Conservation (phyloP, 768 basidiomycete species). For the Tulasnella calospora region DNA sequence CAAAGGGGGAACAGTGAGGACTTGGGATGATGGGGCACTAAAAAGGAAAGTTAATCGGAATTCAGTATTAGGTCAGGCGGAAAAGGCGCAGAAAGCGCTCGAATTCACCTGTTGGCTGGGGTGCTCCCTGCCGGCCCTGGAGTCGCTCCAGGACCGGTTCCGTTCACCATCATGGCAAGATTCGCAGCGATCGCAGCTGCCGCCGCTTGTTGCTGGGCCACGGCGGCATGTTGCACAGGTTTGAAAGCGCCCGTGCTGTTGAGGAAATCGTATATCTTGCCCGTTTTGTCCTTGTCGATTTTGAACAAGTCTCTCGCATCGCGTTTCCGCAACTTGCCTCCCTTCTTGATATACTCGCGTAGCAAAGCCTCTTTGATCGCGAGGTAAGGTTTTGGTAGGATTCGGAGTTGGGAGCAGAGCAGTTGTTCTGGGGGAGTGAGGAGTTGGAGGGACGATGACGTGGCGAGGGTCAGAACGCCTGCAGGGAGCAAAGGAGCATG, state of each 20-base stretch:
- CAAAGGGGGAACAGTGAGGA: not conserved
- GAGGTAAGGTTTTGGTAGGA: conserved; percentile 92
- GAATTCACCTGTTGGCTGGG: not conserved
- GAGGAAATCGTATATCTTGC: conserved; percentile 88
- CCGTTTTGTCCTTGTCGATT: conserved; percentile 90
- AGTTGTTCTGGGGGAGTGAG: conserved; percentile 83
- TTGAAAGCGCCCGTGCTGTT: conserved; percentile 62
- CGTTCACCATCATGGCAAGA: not conserved
- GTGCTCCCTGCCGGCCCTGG: not conserved
- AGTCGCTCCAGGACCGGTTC: not conserved
- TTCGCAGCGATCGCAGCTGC: not conserved
- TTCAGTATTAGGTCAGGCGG: not conserved
- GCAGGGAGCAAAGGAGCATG: not conserved
- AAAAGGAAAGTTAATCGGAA: not conserved
- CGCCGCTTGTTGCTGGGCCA: not conserved
- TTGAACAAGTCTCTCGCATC: conserved; percentile 88
- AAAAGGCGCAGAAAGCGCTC: not conserved
- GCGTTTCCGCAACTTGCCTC: conserved; percentile 79
- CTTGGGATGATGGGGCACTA: not conserved
- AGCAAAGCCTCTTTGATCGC: conserved; percentile 93
- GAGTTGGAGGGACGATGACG: conserved; percentile 82
- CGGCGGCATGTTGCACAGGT: not conserved
- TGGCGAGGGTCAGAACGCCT: conserved; percentile 78
- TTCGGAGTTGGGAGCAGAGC: conserved; percentile 82
- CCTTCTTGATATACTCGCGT: conserved; percentile 84